Evolutionary conservation across 2,329 filamentous ascomycete species (phyloP), one percentile per base, ranked within the genome.

Genomic region (Talaromyces sp.): DNA sequence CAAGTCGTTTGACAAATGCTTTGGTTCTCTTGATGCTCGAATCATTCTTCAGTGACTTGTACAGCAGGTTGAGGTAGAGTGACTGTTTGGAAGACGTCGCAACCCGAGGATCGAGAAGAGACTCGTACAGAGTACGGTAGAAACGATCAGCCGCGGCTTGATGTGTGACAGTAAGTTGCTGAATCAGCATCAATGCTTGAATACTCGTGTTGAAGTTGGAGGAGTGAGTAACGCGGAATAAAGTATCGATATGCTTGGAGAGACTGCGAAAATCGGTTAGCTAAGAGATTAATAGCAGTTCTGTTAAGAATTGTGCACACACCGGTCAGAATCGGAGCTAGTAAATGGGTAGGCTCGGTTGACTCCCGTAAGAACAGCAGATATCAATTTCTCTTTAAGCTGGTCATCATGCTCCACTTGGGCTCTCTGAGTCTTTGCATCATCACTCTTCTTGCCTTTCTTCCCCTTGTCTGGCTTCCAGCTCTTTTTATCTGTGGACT

Each of bases 151-250:
- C 88, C 4, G 89, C 88, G 60, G 93, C 82, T 70, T 93, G 89
- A 73, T 95, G 92, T 2, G 88, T 86, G 1, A 87, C 82, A 0
- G 92, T 91, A 31, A 99, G 84, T 75, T 98, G 95, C 74, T 98
- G 95, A 67, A 99, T 96, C 55, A 99, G 82, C 79, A 96, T 89
- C 67, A 99, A 84, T 37, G 95, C 93, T 77, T 99, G 95, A 40
- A 99, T 91, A 73, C 92, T 95, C 0, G 95, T 99, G 79, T 98
- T 99, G 84, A 99, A 98, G 76, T 99, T 99, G 62, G 93, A 92
- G 0, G 93, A 98, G 77, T 99, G 95, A 0, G 95, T 96, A 70
- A 99, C 95, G 70, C 87, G 88, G 83, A 97, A 99, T 28, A 99
- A 84, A 2, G 93, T 97, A 73, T 98, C 90, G 63, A 99, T 85